Conservation (phyloP, 2,329 filamentous ascomycete species). For the Paradendryphiella salina region DNA sequence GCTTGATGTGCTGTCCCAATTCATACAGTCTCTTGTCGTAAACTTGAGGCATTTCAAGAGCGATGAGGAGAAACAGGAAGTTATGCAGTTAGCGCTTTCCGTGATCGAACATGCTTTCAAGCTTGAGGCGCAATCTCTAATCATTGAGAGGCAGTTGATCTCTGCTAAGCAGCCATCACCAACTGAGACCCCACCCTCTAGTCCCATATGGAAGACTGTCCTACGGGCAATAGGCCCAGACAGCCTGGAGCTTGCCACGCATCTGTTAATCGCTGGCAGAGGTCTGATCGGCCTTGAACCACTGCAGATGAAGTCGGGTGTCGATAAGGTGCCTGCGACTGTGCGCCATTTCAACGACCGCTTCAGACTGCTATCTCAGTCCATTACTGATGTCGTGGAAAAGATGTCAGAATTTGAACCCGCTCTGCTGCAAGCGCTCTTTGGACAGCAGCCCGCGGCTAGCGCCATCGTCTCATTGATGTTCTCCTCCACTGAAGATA, state of each 20-base stretch:
- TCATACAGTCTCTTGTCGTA: conserved; percentile 51
- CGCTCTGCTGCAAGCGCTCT: conserved; percentile 69
- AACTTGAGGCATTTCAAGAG: conserved; percentile 37
- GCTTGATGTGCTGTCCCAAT: conserved; percentile 66
- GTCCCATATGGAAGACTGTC: conserved; percentile 77
- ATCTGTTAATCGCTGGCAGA: conserved; percentile 70
- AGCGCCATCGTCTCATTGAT: conserved; percentile 77
- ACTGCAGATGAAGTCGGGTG: conserved; percentile 54
- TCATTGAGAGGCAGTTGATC: conserved; percentile 69
- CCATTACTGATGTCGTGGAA: conserved; percentile 74
- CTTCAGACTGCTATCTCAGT: conserved; percentile 63
- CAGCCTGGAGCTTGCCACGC: conserved; percentile 72
- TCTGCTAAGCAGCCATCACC: conserved; percentile 62
- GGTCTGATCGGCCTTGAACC: conserved; percentile 75
- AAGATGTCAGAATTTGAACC: conserved; percentile 75
- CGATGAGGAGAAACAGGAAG: conserved; percentile 33
- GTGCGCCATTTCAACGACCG: conserved; percentile 77
- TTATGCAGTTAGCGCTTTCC: conserved; percentile 58
- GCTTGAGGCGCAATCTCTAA: conserved; percentile 71
- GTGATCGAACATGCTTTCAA: conserved; percentile 69
- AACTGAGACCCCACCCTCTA: conserved; percentile 69
- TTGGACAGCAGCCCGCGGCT: conserved; percentile 68
- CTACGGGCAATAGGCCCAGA: conserved; percentile 68
- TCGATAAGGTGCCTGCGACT: conserved; percentile 52
- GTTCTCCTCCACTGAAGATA: conserved; percentile 76